Conservation (phyloP, 1,139 yeast species). For the Yamadazyma mexicana region DNA sequence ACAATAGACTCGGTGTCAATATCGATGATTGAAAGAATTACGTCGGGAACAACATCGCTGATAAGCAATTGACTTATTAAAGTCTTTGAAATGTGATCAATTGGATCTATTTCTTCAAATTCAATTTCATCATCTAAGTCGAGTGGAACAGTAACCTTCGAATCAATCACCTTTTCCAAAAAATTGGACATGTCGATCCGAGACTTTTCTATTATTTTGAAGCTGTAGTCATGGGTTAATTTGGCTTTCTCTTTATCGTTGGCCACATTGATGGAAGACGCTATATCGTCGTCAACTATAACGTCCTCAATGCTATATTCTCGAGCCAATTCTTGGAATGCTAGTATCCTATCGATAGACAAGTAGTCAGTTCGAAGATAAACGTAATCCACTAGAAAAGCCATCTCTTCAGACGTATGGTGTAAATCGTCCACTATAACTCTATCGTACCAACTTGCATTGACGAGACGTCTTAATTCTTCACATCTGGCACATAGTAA, state of each 20-base stretch:
- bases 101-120: conserved; percentile 32
- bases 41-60: conserved; percentile 46
- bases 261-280: conserved; percentile 22
- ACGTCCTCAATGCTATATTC: conserved; percentile 18
- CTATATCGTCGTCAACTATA: conserved; percentile 6
- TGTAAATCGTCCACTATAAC: conserved; percentile 26
- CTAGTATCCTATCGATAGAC: conserved; percentile 18
- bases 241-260: conserved; percentile 34
- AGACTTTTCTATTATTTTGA: conserved; percentile 47
- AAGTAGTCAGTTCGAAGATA: conserved; percentile 44
- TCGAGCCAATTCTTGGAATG: conserved; percentile 6
- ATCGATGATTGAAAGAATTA: conserved; percentile 42
- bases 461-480: conserved; percentile 25
- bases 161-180: conserved; percentile 39
- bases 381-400: conserved; percentile 32
- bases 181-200: conserved; percentile 43
- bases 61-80: conserved; percentile 20
- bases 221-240: conserved; percentile 45
- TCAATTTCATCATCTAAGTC: conserved; percentile 22
- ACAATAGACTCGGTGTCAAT: conserved; percentile 23
- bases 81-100: conserved; percentile 16
- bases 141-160: conserved; percentile 14
- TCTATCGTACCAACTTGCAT: conserved; percentile 24
- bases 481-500: conserved; percentile 39
- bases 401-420: conserved; percentile 13